Base-by-base conservation (phyloP, 2,329 filamentous ascomycete genomes). In the Colletotrichum incanum region DNA sequence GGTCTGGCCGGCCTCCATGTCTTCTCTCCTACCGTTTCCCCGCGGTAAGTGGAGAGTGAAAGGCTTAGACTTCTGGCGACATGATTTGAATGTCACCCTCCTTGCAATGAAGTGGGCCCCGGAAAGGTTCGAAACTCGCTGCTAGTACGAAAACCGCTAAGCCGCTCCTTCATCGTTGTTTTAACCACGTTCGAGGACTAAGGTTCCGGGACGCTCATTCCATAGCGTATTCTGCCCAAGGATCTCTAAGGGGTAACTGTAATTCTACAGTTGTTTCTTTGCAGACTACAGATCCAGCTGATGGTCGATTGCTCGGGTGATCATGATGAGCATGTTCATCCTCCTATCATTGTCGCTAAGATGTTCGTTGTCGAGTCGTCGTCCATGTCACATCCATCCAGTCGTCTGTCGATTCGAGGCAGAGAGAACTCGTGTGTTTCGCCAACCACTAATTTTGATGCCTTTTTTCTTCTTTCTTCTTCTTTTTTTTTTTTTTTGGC, bases 161-260 rank as follows among this genome's bases (percentile, higher is more conserved):
- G 41, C 28, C 37, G 55, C 47, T 47, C 20, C 39, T n/a, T 67
- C 28, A 18, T 60, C 23, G 7, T 12, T 41, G 65, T 62, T 63
- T 68, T 31, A 68, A 28, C 34, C 26, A 18, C 31, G 69, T 68
- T 59, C 37, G 69, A 64, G 59, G 59, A 23, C 23, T 72, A 55
- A 59, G 45, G 14, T 47, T 23, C 34, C 50, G 45, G 65, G 65
- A 64, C 58, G 65, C 58, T 64, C 39, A 59, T 72, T 68, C 59
- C 65, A 69, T 28, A 69, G 11, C 28, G 14, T 69, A 64, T 45
- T n/a, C 47, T 54, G 8, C 12, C 18, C 5, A n/a, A 52, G 45
- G 23, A n/a, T 18, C 54, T 34, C 6, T 11, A 9, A 28, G 31
- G 45, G 59, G 11, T 11, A 39, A 62, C 31, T 62, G n/a, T 62